phyloP scores from a whole-genome alignment of 805 yeast species.

The Pichia nanzhaoensis region DNA sequence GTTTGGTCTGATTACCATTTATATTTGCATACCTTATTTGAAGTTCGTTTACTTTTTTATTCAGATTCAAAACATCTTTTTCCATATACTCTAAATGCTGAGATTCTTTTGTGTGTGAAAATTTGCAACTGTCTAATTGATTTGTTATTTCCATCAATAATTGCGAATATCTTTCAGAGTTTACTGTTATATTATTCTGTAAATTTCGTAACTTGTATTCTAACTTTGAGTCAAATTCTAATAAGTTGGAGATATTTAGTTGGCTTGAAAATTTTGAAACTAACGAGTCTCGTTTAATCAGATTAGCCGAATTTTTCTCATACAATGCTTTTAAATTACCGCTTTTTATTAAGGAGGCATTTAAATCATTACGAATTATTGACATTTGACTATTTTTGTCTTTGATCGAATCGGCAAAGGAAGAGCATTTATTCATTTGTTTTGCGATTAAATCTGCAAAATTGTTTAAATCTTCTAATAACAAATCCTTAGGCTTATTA shows the following conservation, averaged over 20 bases:
- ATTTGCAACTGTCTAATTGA: conserved; percentile 19
- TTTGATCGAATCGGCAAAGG: conserved; percentile 17
- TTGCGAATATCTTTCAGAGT: conserved; percentile 6
- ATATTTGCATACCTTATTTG: conserved; percentile 34
- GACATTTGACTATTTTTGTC: conserved; percentile 8
- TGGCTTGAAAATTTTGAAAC: conserved; percentile 8
- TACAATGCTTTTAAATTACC: conserved; percentile 45
- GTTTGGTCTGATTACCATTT: conserved; percentile 37
- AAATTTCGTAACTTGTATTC: conserved; percentile 11
- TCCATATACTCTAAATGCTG: conserved; percentile 37
- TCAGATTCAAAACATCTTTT: conserved; percentile 35
- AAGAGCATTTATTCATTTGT: conserved; percentile 21
- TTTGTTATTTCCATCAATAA: conserved; percentile 14
- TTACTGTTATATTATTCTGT: neutral
- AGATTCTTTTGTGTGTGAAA: conserved; percentile 35
- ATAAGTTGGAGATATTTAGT: conserved; percentile 4
- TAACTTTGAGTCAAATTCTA: conserved; percentile 14
- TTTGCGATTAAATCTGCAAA: conserved; percentile 30
- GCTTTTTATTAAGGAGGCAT: conserved; percentile 37
- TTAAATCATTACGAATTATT: conserved; percentile 29
- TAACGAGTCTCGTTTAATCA: conserved; percentile 11
- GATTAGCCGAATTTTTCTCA: conserved; percentile 21
- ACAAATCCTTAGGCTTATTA: conserved; percentile 36
- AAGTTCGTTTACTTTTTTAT: conserved; percentile 31
- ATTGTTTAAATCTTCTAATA: conserved; percentile 35